Conservation (phyloP, 2,329 filamentous ascomycete species). For the Pseudofabraea citricarpa region DNA sequence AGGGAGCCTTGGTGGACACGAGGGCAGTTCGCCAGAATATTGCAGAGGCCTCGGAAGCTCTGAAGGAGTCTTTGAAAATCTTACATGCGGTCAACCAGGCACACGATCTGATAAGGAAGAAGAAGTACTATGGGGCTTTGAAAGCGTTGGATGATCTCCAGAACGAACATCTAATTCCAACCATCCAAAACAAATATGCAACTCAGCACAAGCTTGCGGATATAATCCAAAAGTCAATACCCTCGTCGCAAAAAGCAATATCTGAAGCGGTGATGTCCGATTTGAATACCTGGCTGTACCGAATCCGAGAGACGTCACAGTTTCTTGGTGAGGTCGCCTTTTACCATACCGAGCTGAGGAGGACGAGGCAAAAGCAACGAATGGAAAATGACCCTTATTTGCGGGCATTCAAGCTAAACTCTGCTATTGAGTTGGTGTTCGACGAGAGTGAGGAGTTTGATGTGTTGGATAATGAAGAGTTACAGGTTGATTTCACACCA, state of each 20-base stretch:
- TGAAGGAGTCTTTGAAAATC: constrained; percentile 89
- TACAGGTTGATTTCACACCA: constrained; percentile 91
- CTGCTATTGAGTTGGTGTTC: constrained; percentile 88
- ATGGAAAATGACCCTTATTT: constrained; percentile 72
- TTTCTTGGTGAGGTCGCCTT: constrained; percentile 95
- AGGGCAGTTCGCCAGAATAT: constrained; percentile 92
- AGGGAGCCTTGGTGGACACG: constrained; percentile 89
- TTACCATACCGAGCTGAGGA: constrained; percentile 87
- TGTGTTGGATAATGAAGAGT: constrained; percentile 88
- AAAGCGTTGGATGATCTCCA: constrained; percentile 93
- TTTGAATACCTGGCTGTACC: constrained; percentile 92
- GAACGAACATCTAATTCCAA: constrained; percentile 80
- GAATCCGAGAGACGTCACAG: constrained; percentile 92
- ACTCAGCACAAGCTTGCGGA: constrained; percentile 93
- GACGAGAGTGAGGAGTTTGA: constrained; percentile 96
- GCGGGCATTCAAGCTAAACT: constrained; percentile 85
- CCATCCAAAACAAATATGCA: constrained; percentile 75
- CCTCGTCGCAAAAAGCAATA: constrained; percentile 85
- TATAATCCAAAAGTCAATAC: constrained; percentile 93
- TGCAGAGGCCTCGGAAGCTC: constrained; percentile 80
- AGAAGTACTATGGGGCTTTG: constrained; percentile 92
- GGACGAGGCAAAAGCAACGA: constrained; percentile 77
- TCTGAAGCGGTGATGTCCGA: constrained; percentile 97
- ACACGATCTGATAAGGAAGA: constrained; percentile 84
- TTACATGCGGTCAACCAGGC: constrained; percentile 90